phyloP scores from a whole-genome alignment of 768 basidiomycete genomes.

The Lenzites betulinus region DNA sequence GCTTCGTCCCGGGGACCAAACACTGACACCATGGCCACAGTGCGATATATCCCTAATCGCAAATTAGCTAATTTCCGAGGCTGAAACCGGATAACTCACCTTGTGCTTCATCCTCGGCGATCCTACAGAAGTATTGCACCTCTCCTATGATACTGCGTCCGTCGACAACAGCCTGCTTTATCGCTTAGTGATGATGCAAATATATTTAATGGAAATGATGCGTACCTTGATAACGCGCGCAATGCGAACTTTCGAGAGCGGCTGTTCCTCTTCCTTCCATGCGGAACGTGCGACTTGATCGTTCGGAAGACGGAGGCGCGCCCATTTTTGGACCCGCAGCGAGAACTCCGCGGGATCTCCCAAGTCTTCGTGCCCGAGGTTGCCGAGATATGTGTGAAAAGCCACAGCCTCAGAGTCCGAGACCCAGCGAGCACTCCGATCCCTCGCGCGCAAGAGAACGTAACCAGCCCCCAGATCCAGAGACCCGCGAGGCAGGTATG shows the following conservation, averaged over 20 bases:
- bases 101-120: not conserved
- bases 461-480: not conserved
- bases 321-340: not conserved
- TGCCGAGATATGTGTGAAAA: not conserved
- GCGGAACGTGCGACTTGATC: conserved; percentile 38
- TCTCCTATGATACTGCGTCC: conserved; percentile 11
- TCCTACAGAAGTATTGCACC: conserved; percentile 20
- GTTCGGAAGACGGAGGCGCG: conserved; percentile 37
- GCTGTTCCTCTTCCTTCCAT: conserved; percentile 32
- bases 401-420: not conserved
- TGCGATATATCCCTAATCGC: not conserved
- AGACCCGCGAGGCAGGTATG: conserved; percentile 10
- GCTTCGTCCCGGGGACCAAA: conserved; percentile 3
- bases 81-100: no score
- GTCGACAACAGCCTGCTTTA: not conserved
- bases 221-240: conserved; percentile 39
- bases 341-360: not conserved
- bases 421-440: not conserved
- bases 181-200: no score
- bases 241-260: conserved; percentile 27
- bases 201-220: not conserved
- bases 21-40: conserved; percentile 11
- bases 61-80: no score
- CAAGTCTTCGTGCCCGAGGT: not conserved
- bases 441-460: not conserved